phyloP scores from a whole-genome alignment of 2,329 filamentous ascomycete genomes.

The Bipolaris gigantea region DNA sequence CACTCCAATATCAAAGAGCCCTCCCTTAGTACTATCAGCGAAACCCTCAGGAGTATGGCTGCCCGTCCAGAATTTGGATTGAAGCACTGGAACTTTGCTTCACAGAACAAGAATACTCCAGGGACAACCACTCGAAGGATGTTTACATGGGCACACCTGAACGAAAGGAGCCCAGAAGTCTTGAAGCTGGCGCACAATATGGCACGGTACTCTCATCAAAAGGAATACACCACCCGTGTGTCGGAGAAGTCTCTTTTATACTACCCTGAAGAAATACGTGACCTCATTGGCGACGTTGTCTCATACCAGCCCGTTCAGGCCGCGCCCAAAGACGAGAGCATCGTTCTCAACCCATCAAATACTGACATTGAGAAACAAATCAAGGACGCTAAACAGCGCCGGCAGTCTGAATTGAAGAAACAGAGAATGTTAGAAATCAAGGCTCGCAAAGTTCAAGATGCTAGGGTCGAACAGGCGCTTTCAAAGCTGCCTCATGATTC shows the following conservation, averaged over 20 bases:
- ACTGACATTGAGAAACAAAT: conserved; percentile 26
- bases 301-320: conserved; percentile 21
- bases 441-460: conserved; percentile 26
- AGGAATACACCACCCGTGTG: conserved; percentile 4
- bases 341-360: conserved; percentile 28
- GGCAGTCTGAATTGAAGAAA: conserved; percentile 17
- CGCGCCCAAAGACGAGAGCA: conserved; percentile 34
- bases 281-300: conserved; percentile 28
- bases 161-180: conserved; percentile 50
- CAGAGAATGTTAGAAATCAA: conserved; percentile 22
- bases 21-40: conserved; percentile 56
- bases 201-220: conserved; percentile 43
- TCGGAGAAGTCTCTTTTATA: conserved; percentile 33
- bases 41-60: conserved; percentile 54
- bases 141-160: conserved; percentile 52
- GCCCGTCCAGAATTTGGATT: conserved; percentile 51
- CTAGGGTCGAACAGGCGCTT: conserved; percentile 19
- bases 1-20: conserved; percentile 45
- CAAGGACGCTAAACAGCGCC: conserved; percentile 19
- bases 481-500: conserved; percentile 10
- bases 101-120: conserved; percentile 21
- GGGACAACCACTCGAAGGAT: conserved; percentile 54
- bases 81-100: conserved; percentile 49
- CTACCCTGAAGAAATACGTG: conserved; percentile 36
- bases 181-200: conserved; percentile 55